These are phyloP conservation scores for Tritrichomonas foetus DNA, from an alignment of 208 protist genomes.

Conservation along the genomic window DNA sequence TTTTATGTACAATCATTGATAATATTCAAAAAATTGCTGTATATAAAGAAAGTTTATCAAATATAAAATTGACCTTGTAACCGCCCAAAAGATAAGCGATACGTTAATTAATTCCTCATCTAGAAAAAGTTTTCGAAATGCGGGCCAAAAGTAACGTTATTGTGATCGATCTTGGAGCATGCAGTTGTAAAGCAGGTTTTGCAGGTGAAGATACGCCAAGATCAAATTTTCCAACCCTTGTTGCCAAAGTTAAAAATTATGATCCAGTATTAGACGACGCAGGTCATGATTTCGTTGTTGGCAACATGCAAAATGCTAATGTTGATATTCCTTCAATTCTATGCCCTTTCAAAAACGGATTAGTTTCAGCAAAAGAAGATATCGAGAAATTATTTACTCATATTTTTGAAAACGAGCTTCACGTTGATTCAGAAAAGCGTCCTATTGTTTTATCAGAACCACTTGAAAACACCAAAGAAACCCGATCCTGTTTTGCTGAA, in stretches of 20 bases:
- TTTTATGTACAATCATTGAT: too few species aligned
- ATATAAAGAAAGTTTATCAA: too few species aligned
- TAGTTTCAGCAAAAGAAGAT: not conserved
- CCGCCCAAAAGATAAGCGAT: too few species aligned
- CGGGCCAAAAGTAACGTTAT: slow-evolving; percentile 40
- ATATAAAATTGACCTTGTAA: too few species aligned
- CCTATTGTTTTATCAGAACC: slow-evolving; percentile 80
- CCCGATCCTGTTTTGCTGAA: slow-evolving; percentile 74
- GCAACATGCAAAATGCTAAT: not conserved
- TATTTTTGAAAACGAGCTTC: slow-evolving; percentile 78
- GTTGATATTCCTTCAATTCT: slow-evolving; percentile 71
- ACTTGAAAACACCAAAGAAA: slow-evolving; percentile 72
- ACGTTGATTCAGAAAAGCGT: slow-evolving; percentile 87
- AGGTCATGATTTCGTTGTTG: not conserved
- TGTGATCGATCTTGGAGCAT: slow-evolving; percentile 48
- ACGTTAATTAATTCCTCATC: too few species aligned
- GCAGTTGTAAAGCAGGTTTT: slow-evolving; percentile 74
- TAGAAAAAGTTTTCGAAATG: too few species aligned
- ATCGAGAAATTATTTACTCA: not conserved
- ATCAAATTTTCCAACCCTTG: slow-evolving; percentile 85
- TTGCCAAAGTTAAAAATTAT: slow-evolving; percentile 81
- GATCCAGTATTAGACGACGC: slow-evolving; percentile 78
- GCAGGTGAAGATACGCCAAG: slow-evolving; percentile 89
- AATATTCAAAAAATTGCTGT: too few species aligned
- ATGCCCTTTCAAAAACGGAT: slow-evolving; percentile 9